A percentile compares a stretch with the other conserved stretches of the same genome.
These are phyloP conservation scores for Castanea mollissima DNA, from an alignment of 306 rosid species.

Conservation along the genomic window DNA sequence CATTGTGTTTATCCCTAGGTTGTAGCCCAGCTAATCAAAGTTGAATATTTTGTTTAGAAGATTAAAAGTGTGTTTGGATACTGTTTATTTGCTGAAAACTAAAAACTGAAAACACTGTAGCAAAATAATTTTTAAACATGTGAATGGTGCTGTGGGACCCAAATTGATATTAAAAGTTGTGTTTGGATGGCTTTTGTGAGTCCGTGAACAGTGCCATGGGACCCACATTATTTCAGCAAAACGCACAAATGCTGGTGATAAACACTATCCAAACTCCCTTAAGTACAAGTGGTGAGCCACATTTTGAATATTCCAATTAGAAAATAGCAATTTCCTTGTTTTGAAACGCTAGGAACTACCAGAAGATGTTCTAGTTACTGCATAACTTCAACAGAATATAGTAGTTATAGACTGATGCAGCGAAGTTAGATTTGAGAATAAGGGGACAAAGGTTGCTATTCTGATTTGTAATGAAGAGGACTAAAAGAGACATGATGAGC, in stretches of 20 bases:
- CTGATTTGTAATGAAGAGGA: background rate
- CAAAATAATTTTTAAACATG: too few species aligned
- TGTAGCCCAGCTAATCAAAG: background rate
- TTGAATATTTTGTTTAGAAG: conserved; percentile 10
- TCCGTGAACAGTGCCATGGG: too few species aligned
- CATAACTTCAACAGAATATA: background rate
- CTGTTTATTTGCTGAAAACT: too few species aligned
- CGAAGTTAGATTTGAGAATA: background rate
- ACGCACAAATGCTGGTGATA: too few species aligned
- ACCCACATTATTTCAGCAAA: too few species aligned
- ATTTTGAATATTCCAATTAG: background rate
- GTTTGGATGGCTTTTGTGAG: too few species aligned
- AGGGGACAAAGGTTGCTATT: background rate
- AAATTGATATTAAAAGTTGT: too few species aligned
- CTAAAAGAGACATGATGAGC: conserved; percentile 5
- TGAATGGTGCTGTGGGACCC: too few species aligned
- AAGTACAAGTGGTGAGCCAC: background rate
- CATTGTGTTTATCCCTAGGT: background rate
- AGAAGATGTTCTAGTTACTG: background rate
- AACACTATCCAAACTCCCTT: too few species aligned
- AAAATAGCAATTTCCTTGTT: background rate
- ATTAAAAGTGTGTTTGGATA: background rate
- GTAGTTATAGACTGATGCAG: background rate
- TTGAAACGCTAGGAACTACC: background rate
- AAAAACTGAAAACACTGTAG: too few species aligned